Evolutionary conservation across 345 rosid genomes (phyloP).

Genomic region (Mallotus nudiflorus): DNA sequence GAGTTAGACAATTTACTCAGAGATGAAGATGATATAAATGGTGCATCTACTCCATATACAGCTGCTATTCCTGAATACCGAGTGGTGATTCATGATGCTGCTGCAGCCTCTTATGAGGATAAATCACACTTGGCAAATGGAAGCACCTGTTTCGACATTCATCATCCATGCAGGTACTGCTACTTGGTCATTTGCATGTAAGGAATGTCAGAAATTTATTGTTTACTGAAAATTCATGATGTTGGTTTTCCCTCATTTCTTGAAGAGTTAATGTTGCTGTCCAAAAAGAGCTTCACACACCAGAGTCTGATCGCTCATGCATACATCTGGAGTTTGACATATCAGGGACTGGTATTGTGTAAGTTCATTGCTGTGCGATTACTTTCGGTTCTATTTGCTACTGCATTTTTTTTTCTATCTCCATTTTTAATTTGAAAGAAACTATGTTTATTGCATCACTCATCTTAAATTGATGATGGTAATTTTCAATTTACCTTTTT

Average conservation of each 20-base stretch:
- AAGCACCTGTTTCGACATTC: slow-evolving; percentile 60
- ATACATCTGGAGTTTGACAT: slow-evolving; percentile 91
- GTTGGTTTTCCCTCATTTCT: slow-evolving; percentile 9
- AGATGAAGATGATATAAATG: slow-evolving; percentile 70
- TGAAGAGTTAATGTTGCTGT: slow-evolving; percentile 77
- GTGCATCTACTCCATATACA: slow-evolving; percentile 76
- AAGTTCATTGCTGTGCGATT: slow-evolving; percentile 34
- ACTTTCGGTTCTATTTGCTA: neutral
- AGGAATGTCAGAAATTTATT: slow-evolving; percentile 5
- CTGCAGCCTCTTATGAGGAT: slow-evolving; percentile 32
- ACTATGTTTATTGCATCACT: neutral
- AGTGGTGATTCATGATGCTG: slow-evolving; percentile 63
- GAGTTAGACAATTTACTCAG: slow-evolving; percentile 78
- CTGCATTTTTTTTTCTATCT: neutral
- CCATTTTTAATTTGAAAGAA: neutral
- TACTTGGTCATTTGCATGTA: slow-evolving; percentile 22
- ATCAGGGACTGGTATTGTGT: slow-evolving; percentile 68
- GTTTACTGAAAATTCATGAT: slow-evolving; percentile 18
- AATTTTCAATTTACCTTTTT: neutral
- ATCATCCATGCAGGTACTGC: slow-evolving; percentile 94
- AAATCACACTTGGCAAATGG: slow-evolving; percentile 56
- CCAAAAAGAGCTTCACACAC: slow-evolving; percentile 81
- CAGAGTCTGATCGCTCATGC: slow-evolving; percentile 90
- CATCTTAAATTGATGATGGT: no score
- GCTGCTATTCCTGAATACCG: slow-evolving; percentile 88